A percentile compares a stretch with the other conserved stretches of the same genome.
phyloP scores from a whole-genome alignment of 2,329 filamentous ascomycete genomes.

The Hypoxylon sp. region DNA sequence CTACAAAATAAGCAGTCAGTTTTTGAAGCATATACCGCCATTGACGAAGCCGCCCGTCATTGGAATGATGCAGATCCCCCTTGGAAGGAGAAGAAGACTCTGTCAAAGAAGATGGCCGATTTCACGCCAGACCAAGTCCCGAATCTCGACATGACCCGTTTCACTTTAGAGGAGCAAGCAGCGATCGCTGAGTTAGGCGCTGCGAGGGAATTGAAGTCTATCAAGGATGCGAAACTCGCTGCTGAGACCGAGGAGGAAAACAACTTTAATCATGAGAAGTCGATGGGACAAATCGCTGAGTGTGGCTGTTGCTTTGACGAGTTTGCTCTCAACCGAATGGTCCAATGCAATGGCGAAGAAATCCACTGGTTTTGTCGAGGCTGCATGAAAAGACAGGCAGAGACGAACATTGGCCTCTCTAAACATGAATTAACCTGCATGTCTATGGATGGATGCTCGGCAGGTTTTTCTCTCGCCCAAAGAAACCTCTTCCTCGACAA shows the following conservation, averaged over 20 bases:
- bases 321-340: slow-evolving; percentile 75
- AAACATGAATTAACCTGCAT: slow-evolving; percentile 80
- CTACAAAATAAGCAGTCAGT: slow-evolving; percentile 51
- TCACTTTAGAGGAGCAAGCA: slow-evolving; percentile 45
- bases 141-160: slow-evolving; percentile 42
- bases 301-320: slow-evolving; percentile 83
- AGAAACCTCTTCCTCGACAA: slow-evolving; percentile 70
- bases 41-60: slow-evolving; percentile 52
- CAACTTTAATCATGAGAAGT: slow-evolving; percentile 61
- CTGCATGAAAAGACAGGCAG: slow-evolving; percentile 76
- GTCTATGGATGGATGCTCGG: slow-evolving; percentile 75
- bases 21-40: slow-evolving; percentile 55
- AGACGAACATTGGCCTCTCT: slow-evolving; percentile 77
- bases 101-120: slow-evolving; percentile 36
- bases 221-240: slow-evolving; percentile 48
- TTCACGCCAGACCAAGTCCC: slow-evolving; percentile 44
- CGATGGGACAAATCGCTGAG: slow-evolving; percentile 70
- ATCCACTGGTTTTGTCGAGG: slow-evolving; percentile 78
- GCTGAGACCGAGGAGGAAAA: slow-evolving; percentile 52
- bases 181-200: slow-evolving; percentile 59
- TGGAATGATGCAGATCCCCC: slow-evolving; percentile 37
- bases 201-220: slow-evolving; percentile 53
- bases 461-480: slow-evolving; percentile 70
- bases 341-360: slow-evolving; percentile 73
- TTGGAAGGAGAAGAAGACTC: slow-evolving; percentile 53